Evolutionary conservation across 2,329 filamentous ascomycete species (phyloP).

Genomic region (Colletotrichum melonis): DNA sequence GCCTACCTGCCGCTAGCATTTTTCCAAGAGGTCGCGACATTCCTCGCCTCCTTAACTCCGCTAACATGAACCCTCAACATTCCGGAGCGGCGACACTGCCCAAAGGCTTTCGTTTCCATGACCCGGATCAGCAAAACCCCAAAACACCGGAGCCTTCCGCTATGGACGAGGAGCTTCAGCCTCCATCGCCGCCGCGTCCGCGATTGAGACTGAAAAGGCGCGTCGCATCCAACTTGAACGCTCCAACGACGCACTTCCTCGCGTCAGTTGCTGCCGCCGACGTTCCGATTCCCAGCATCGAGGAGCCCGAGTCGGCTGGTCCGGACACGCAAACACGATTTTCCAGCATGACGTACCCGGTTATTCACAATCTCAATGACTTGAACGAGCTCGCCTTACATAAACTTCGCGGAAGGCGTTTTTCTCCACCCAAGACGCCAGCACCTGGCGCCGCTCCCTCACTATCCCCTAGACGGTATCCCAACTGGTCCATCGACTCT

Average conservation of each 20-base stretch:
- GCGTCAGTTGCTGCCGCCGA: slow-evolving; percentile 74
- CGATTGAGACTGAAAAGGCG: slow-evolving; percentile 68
- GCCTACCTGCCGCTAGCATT: slow-evolving; percentile 11
- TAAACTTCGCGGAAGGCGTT: slow-evolving; percentile 53
- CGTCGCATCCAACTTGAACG: slow-evolving; percentile 62
- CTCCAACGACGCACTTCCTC: slow-evolving; percentile 74
- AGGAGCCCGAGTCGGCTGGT: slow-evolving; percentile 58
- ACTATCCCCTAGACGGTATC: slow-evolving; percentile 59
- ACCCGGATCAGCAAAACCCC: slow-evolving; percentile 49
- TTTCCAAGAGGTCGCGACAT: slow-evolving; percentile 34
- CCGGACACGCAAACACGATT: slow-evolving; percentile 58
- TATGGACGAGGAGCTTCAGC: slow-evolving; percentile 48
- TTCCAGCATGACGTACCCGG: slow-evolving; percentile 48
- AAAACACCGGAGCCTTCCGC: slow-evolving; percentile 65
- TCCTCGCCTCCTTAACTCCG: slow-evolving; percentile 32
- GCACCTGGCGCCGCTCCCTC: slow-evolving; percentile 58
- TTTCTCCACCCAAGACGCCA: slow-evolving; percentile 71
- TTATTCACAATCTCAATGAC: slow-evolving; percentile 47
- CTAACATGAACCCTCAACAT: slow-evolving; percentile 59
- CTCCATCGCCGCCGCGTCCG: slow-evolving; percentile 63
- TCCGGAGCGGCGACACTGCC: slow-evolving; percentile 57
- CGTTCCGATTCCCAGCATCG: slow-evolving; percentile 73
- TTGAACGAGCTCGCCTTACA: slow-evolving; percentile 46
- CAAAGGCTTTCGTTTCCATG: slow-evolving; percentile 52
- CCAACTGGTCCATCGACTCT: slow-evolving; percentile 70